Evolutionary conservation across 2,329 filamentous ascomycete genomes (phyloP).

Genomic region (Curvularia sp.): DNA sequence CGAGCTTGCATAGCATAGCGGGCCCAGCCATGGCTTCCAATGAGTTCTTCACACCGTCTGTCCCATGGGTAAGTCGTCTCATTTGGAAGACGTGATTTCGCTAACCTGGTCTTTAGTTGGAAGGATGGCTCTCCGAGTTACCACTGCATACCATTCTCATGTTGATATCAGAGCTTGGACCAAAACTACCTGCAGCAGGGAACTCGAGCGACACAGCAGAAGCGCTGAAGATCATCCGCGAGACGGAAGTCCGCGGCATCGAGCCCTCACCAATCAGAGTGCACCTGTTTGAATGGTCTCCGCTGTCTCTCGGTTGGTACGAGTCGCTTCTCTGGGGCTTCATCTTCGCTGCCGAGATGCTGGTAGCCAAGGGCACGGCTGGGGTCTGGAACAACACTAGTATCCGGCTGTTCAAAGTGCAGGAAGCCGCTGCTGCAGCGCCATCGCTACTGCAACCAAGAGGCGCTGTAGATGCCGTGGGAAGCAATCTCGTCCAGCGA

Average conservation of each 20-base stretch:
- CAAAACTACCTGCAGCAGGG: conserved; percentile 59
- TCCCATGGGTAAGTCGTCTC: conserved; percentile 67
- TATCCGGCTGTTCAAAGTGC: conserved; percentile 88
- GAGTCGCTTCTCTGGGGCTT: conserved; percentile 94
- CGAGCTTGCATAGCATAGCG: conserved; percentile 74
- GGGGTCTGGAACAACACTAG: conserved; percentile 93
- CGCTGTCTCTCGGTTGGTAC: conserved; percentile 91
- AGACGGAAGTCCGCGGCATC: conserved; percentile 71
- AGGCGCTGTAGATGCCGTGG: conserved; percentile 91
- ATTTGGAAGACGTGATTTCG: not conserved
- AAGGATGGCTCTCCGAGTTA: conserved; percentile 90
- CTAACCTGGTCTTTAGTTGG: conserved; percentile 65
- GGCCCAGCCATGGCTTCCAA: conserved; percentile 63
- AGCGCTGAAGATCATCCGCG: conserved; percentile 60
- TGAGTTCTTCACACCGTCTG: conserved; percentile 76
- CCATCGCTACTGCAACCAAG: conserved; percentile 84
- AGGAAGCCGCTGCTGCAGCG: conserved; percentile 80
- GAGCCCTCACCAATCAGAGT: conserved; percentile 77
- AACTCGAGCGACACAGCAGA: conserved; percentile 48
- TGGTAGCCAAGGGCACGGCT: conserved; percentile 82
- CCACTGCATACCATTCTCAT: conserved; percentile 86
- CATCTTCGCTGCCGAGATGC: conserved; percentile 89
- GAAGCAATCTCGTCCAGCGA: conserved; percentile 84
- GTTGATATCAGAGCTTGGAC: conserved; percentile 69
- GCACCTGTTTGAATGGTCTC: conserved; percentile 94